Base-by-base conservation (phyloP, 805 yeast species). In the Pichia ethanolica region DNA sequence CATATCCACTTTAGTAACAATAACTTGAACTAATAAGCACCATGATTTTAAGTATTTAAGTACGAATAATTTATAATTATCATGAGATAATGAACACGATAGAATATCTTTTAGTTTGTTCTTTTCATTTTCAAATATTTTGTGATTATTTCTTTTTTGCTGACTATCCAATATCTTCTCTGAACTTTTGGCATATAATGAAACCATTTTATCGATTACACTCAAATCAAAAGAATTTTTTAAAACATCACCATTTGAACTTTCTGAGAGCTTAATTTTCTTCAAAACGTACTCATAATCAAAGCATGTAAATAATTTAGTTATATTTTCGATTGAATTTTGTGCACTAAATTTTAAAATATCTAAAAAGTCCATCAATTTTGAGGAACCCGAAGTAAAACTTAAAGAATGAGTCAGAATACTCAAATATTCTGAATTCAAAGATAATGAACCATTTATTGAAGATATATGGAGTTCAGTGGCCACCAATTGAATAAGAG, bases 11-110 rank as follows among this genome's bases (percentile, higher is more conserved):
- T 83, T 89, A 5, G 80, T 72, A 5, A 87, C 80, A 42, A 88
- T 66, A 4, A 89, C 79, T 53, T 89, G 88, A 27, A 88, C 81
- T 45, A 90, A 65, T 56, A 82, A 83, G 26, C 83, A 82, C 98
- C 98, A 91, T 0, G 95, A 78, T 59, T 83, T 88, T 32, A 91
- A 67, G 50, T 83, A 79, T 12, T 74, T 67, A 43, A 84, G 67
- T 53, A 85, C 93, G 8, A 72, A 69, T 1, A 71, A 63, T 52
- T 73, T 73, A 56, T 80, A 74, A 38, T 72, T 71, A 41, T 71
- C 70, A 39, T 69, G 70, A n/a, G 78, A 66, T 12, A 78, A 58
- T 27, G 72, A 70, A 55, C 76, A 76, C 0, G 71, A 67, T 33
- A 82, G 57, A 47, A 73, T 72, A 5, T 63, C 67, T 28, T 65